phyloP scores from a whole-genome alignment of 2,329 filamentous ascomycete species.

The Neofusicoccum laricinum region DNA sequence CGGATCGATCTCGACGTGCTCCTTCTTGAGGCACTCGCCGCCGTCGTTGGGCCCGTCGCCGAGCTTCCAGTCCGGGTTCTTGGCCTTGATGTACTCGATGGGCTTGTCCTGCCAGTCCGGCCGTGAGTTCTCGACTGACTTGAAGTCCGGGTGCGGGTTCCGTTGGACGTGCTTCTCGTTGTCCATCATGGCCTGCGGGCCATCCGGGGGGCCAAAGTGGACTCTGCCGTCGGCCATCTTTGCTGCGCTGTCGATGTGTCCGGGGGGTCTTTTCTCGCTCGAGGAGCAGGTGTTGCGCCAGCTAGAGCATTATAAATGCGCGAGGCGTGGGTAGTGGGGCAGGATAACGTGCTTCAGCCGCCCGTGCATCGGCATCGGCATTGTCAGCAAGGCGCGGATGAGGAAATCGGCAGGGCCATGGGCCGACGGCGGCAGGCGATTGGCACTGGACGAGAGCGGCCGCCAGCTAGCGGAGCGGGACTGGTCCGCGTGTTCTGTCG shows the following conservation, averaged over 20 bases:
- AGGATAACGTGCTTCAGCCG: neutral
- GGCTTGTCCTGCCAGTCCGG: slow-evolving; percentile 55
- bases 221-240: neutral
- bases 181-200: slow-evolving; percentile 34
- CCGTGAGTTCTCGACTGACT: slow-evolving; percentile 64
- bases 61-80: slow-evolving; percentile 62
- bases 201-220: slow-evolving; percentile 9
- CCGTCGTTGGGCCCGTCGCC: slow-evolving; percentile 63
- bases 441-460: neutral
- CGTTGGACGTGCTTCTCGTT: slow-evolving; percentile 51
- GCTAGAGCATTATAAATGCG: slow-evolving; percentile 9
- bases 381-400: slow-evolving; percentile 1
- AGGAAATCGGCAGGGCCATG: slow-evolving; percentile 2
- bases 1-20: slow-evolving; percentile 78
- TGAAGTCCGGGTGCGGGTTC: slow-evolving; percentile 74
- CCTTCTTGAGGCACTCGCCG: slow-evolving; percentile 49
- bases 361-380: neutral
- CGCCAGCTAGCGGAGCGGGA: neutral
- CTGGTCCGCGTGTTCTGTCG: neutral
- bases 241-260: neutral
- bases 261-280: neutral
- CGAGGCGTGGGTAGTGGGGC: neutral
- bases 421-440: neutral
- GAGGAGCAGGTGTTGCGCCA: neutral
- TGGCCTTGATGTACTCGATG: slow-evolving; percentile 61